Base-by-base conservation (phyloP, 2,329 filamentous ascomycete genomes). In the Alternaria ventricosa region DNA sequence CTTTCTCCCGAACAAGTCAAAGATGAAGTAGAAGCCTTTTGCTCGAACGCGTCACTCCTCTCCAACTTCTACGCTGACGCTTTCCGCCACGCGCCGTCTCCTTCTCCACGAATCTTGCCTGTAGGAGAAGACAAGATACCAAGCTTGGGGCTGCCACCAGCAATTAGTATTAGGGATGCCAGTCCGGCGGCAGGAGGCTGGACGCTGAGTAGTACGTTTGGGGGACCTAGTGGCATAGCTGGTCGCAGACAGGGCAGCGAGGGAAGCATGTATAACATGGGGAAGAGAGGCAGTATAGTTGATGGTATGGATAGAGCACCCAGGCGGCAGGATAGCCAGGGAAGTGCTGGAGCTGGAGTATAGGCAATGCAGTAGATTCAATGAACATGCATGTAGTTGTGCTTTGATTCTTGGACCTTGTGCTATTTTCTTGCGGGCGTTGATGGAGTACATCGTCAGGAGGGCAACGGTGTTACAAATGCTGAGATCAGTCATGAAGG, bases 21-120 rank as follows among this genome's bases (percentile, higher is more conserved):
- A 62, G 79, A 81, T 28, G 78, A 81, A 27, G 71, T 86, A 28
- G 81, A 83, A 66, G 71, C 72, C 0, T 83, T 85, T 60, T 85
- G 84, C 64, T 70, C 72, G 0, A 78, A 84, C 58, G 71, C 77
- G 25, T 67, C 71, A 10, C 74, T 76, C 1, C 74, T 86, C 13
- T 75, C 79, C 3, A 58, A 63, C 1, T 84, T 86, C 65, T 86
- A 84, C 67, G 79, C 69, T n/a, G 75, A 78, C 30, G 76, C 75
- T 1, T 73, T 76, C 47, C 71, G 65, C 47, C 74, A 80, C 55
- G 76, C 77, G 6, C 73, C 78, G 1, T 78, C 78, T 25, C 80
- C 81, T 1, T 82, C 79, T 30, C 82, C 83, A 4, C 78, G 77
- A n/a, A 75, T 77, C 6, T 44, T 70, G 7, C 77, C 78, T 1